Base-by-base conservation (phyloP, 2,329 filamentous ascomycete genomes). In the Leptographium radiaticola region DNA sequence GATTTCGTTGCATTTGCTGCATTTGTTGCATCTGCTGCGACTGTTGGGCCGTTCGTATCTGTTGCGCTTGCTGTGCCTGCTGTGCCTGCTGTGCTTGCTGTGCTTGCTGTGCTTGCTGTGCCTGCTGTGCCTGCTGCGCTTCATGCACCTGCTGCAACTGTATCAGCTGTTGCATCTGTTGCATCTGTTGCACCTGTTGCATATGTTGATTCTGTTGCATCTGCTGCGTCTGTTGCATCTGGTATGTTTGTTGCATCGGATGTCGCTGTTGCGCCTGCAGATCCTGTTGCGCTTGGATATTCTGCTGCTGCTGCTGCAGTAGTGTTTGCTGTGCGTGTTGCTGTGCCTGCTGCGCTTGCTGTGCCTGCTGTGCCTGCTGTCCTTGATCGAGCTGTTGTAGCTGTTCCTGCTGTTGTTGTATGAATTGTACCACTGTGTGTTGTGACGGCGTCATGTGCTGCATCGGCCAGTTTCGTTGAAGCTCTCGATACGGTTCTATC, bases 401-500 rank as follows among this genome's bases (percentile, higher is more conserved):
- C 7, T 49, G 34, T n/a, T 36, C 31, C 16, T 45, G 51, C 33
- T 44, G 51, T 30, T 54, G 30, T 25, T 25, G 25, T 25, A 25
- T 25, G 25, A 25, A 25, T 25, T 25, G 25, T 5, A 25, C 25
- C 25, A 25, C 5, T 25, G 25, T 25, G 10, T 54, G 51, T 12
- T 55, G 54, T 12, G 36, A 15, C 30, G 34, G 47, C 30, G 51
- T 43, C 34, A 49, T 55, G 13, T 51, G 52, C 12, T 44, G 15
- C 42, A 43, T 40, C 39, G 25, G 25, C 25, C 25, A 25, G 25
- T 25, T 25, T 5, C 25, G 25, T 5, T 2, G 25, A 5, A 25
- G 25, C 25, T 25, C 25, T 25, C 25, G 25, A 25, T 25, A 25
- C 5, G 25, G 25, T 25, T 25, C 25, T 25, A 25, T 25, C 25